Evolutionary conservation across 345 rosid species (phyloP), one percentile per base, ranked within the genome.

Genomic region (Eucalyptus dawsonii): DNA sequence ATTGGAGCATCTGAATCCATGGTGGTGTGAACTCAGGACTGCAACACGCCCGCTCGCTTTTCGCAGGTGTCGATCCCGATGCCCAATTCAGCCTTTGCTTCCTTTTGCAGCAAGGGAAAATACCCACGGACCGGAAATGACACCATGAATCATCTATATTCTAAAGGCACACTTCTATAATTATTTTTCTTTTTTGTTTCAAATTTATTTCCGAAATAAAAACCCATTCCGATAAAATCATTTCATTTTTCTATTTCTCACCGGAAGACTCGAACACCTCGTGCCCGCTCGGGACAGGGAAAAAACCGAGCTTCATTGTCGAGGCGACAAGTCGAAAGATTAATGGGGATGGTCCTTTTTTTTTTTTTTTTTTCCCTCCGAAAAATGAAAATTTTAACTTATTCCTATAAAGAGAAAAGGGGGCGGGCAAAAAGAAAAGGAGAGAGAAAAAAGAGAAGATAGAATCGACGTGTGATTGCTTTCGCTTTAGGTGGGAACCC

Each of bases 381-480:
- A 76, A 37, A 37, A 40, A 21, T 40, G 45, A 37, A 76, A 11
- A 37, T 40, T 76, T 76, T 40, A 76, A 40, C 85, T 40, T 21
- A 40, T 40, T 37, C 47, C 29, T 76, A 40, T 76, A 76, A 40
- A 40, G 47, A 56, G 42, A 42, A 76, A 76, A 40, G 42, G 31
- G 31, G n/a, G 31, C 3, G 25, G 25, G 21, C 14, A 37, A 34
- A 72, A 34, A 24, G 25, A 72, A 72, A 19, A 5, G 44, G 80
- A 9, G 17, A 19, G 42, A 19, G 42, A 17, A 4, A 7, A 37
- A 31, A 17, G 10, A 37, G 44, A 19, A 10, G 11, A 34, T 9
- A 19, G 83, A 69, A 76, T 76, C 83, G 83, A 76, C 83, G 22
- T 76, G 45, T 37, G 81, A 37, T 76, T 76, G 85, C 85, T 76